A percentile compares a stretch with the other conserved stretches of the same genome.
Conservation (phyloP, 140 eudicot genomes). For the Senecio squalidus region DNA sequence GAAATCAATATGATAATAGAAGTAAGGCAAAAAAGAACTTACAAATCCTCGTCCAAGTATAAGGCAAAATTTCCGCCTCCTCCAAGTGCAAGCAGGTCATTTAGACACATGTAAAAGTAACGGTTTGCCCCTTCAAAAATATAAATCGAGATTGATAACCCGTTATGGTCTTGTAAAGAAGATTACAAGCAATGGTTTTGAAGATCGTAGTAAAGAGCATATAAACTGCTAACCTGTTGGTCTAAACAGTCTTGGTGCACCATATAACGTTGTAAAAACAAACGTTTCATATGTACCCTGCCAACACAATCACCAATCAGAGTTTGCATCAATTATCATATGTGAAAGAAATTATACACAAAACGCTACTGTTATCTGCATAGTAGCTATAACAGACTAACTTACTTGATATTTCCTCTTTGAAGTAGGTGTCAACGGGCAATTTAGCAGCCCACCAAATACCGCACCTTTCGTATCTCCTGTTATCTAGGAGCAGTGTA, state of each 20-base stretch:
- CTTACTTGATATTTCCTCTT: conserved; percentile 94
- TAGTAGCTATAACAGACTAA: background rate
- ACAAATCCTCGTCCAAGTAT: conserved; percentile 83
- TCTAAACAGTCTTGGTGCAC: conserved; percentile 89
- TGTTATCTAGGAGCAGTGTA: conserved; percentile 41
- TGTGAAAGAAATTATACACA: background rate
- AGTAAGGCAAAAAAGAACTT: conserved; percentile 24
- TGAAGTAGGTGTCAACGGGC: conserved; percentile 77
- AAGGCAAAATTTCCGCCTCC: conserved; percentile 91
- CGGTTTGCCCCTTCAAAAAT: conserved; percentile 72
- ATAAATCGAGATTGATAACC: conserved; percentile 4
- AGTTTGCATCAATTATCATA: background rate
- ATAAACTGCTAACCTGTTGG: conserved; percentile 67
- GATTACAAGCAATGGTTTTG: too few relatives aligned
- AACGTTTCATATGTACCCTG: conserved; percentile 91
- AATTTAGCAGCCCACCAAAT: conserved; percentile 89
- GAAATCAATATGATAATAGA: background rate
- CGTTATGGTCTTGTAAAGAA: too few relatives aligned
- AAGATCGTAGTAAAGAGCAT: too few relatives aligned
- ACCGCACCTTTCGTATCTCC: conserved; percentile 92
- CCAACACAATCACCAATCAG: conserved; percentile 9
- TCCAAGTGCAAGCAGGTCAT: conserved; percentile 85
- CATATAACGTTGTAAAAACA: conserved; percentile 85
- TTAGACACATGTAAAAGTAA: conserved; percentile 77
- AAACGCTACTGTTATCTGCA: background rate